phyloP scores from a whole-genome alignment of 78 protist genomes.

The Anaeramoeba ignava region DNA sequence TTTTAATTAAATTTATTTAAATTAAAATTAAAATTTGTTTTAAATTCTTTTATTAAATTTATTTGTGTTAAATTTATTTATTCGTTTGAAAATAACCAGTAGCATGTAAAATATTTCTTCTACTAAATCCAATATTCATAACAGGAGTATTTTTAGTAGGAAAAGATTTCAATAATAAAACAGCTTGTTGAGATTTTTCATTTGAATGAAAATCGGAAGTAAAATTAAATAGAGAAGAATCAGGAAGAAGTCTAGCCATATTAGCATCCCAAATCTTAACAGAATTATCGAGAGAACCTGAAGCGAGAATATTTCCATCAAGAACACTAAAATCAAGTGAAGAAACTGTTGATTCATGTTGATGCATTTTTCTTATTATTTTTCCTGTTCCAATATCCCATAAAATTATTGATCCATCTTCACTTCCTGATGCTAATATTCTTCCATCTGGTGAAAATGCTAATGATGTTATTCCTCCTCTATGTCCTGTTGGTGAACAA shows the following conservation, averaged over 20 bases:
- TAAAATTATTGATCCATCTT: slow-evolving; percentile 36
- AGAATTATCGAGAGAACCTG: slow-evolving; percentile 55
- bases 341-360: slow-evolving; percentile 43
- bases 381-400: slow-evolving; percentile 55
- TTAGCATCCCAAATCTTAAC: slow-evolving; percentile 69
- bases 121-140: not conserved
- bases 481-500: not conserved
- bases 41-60: no score
- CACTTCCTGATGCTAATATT: slow-evolving; percentile 50
- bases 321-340: slow-evolving; percentile 32
- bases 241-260: not conserved
- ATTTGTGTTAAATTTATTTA: no score
- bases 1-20: no score
- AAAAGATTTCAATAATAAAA: not conserved
- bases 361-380: slow-evolving; percentile 32
- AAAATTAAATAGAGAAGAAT: no score
- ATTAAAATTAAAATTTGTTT: no score
- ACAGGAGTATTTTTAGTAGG: not conserved
- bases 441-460: slow-evolving; percentile 58
- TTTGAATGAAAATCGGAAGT: no score
- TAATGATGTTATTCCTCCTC: slow-evolving; percentile 2
- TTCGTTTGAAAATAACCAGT: no score
- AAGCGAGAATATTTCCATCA: slow-evolving; percentile 39
- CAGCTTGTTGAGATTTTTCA: not conserved
- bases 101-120: not conserved